phyloP scores from a whole-genome alignment of 2,329 filamentous ascomycete species.

The Xylaria sp. region DNA sequence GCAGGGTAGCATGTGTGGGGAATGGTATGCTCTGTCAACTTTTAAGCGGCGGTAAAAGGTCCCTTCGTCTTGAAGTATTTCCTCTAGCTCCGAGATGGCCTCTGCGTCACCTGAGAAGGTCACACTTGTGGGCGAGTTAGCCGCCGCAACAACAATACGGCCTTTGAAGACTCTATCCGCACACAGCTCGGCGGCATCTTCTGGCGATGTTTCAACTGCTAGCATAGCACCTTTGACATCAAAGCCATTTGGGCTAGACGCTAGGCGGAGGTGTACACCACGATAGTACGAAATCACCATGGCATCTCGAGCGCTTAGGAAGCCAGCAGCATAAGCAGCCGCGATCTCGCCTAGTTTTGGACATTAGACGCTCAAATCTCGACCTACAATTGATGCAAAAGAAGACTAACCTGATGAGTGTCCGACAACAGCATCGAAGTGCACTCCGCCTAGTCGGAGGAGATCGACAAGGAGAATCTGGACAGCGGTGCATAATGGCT shows the following conservation, averaged over 20 bases:
- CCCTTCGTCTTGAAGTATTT: constrained; percentile 27
- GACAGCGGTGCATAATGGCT: constrained; percentile 47
- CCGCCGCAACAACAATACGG: constrained; percentile 45
- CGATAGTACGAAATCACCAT: constrained; percentile 54
- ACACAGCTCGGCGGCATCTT: constrained; percentile 49
- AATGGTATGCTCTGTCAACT: constrained; percentile 14
- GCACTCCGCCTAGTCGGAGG: background rate
- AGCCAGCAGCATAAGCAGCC: constrained; percentile 25
- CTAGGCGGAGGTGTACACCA: constrained; percentile 48
- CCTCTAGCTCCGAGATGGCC: constrained; percentile 44
- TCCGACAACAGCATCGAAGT: constrained; percentile 14
- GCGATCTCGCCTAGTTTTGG: constrained; percentile 23
- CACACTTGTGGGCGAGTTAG: constrained; percentile 51
- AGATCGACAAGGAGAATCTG: constrained; percentile 52
- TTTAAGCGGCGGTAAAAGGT: background rate
- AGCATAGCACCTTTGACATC: constrained; percentile 56
- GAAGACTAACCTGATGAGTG: constrained; percentile 18
- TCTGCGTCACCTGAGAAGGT: constrained; percentile 51
- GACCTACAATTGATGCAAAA: background rate
- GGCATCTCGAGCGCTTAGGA: constrained; percentile 10
- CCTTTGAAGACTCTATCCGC: constrained; percentile 43
- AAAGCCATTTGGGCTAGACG: constrained; percentile 4
- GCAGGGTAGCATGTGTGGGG: constrained; percentile 31
- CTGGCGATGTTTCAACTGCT: constrained; percentile 53
- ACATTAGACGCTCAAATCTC: background rate